Base-by-base conservation (phyloP, 169 alveolate genomes). In the Cryptosporidium baileyi region DNA sequence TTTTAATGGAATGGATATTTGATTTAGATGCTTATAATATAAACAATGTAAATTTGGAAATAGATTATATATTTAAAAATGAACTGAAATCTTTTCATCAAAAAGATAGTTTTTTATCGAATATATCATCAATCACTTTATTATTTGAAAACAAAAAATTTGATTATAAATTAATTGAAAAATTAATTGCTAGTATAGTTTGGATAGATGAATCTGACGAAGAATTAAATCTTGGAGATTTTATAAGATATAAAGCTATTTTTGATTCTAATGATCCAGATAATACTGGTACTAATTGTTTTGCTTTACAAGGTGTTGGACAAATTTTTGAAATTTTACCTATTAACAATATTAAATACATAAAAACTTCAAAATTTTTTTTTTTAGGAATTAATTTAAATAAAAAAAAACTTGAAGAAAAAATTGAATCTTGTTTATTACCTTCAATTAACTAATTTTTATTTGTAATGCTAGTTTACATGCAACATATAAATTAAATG, bases 261-360 rank as follows among this genome's bases (percentile, higher is more conserved):
- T 91, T 91, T 59, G 91, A 91, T 30, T 32, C 8, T 6, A 79
- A 79, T 49, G 90, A 74, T 32, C 41, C 74, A 38, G 38, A 60
- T 11, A 34, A 67, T 15, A n/a, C 62, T 2, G 13, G 40, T 28
- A 7, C 0, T 1, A 54, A 4, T 11, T n/a, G 34, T n/a, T 81
- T 40, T 51, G 89, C 89, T 34, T 54, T 91, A 36, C 94, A 91
- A 79, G 93, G 94, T 0, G 92, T 91, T 17, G 94, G 94, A 32
- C 79, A 67, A 61, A 28, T 90, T 19, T 91, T 85, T 80, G 94
- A 91, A 74, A 82, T 91, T 15, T 49, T 43, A 22, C 90, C 81
- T 34, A 60, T 82, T 13, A 88, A 88, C 15, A 26, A 26, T 19
- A 19, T 26, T 4, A 52, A 30, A 2, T 15, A 34, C 15, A 1